A percentile compares a stretch with the other conserved stretches of the same genome.
Conservation (phyloP, 257 asterid species). For the Misopates orontium region DNA sequence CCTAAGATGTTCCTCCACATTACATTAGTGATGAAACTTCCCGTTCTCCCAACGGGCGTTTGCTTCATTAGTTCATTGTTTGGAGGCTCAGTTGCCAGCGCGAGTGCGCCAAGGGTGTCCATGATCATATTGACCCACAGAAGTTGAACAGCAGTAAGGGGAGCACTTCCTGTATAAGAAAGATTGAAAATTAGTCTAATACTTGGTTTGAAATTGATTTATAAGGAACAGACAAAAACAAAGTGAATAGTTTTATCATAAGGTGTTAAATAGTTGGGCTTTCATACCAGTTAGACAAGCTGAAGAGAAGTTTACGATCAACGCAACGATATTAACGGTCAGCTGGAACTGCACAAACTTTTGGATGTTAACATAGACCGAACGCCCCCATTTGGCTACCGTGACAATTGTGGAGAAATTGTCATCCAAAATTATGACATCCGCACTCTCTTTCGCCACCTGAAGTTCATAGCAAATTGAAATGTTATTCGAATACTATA, state of each 20-base stretch:
- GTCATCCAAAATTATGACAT: conserved; percentile 54
- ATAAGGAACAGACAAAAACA: too few relatives aligned
- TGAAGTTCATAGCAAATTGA: conserved; percentile 25
- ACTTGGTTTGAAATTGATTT: not conserved
- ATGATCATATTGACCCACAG: conserved; percentile 98
- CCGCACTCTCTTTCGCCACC: conserved; percentile 75
- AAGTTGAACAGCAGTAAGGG: conserved; percentile 95
- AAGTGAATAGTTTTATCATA: not conserved
- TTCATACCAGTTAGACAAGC: conserved; percentile 82
- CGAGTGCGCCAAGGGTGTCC: conserved; percentile 98
- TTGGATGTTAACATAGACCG: conserved; percentile 89
- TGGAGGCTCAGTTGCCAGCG: conserved; percentile 96
- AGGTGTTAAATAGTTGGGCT: not conserved
- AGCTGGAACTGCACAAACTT: conserved; percentile 95
- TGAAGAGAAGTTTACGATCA: conserved; percentile 81
- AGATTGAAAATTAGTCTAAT: not conserved
- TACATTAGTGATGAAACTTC: conserved; percentile 68
- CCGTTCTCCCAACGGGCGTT: conserved; percentile 83
- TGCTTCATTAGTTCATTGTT: conserved; percentile 83
- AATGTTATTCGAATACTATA: too few relatives aligned
- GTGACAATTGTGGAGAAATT: conserved; percentile 90
- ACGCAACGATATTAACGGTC: conserved; percentile 87
- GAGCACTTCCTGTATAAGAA: conserved; percentile 62
- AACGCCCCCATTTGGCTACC: conserved; percentile 98
- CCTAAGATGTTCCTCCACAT: conserved; percentile 99